A percentile compares a stretch with the other conserved stretches of the same genome.
Evolutionary conservation across 108 stramenopile species (phyloP).

Genomic region (Bacterosira constricta): DNA sequence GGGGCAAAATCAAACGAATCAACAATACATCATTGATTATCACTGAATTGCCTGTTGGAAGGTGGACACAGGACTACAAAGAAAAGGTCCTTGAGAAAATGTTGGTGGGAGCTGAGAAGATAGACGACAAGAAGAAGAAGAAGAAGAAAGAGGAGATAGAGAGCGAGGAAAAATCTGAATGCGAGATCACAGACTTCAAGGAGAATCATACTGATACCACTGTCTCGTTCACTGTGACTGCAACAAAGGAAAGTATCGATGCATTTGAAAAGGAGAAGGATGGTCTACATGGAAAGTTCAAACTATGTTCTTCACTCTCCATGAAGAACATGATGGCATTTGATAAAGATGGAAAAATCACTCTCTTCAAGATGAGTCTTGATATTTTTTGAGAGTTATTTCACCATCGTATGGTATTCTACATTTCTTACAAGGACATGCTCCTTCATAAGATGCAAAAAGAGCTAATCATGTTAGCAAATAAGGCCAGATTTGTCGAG

Average conservation of each 20-base stretch:
- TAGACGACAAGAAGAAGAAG: too few species aligned
- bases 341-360: slow-evolving; percentile 78
- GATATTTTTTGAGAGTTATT: slow-evolving; percentile 88
- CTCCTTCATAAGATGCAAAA: slow-evolving; percentile 62
- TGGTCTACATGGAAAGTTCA: slow-evolving; percentile 93
- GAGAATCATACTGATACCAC: slow-evolving; percentile 98
- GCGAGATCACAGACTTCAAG: slow-evolving; percentile 89
- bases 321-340: slow-evolving; percentile 97
- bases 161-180: too few species aligned
- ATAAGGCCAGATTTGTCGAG: slow-evolving; percentile 96
- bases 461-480: slow-evolving; percentile 84
- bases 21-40: slow-evolving; percentile 85
- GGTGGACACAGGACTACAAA: slow-evolving; percentile 98
- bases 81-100: slow-evolving; percentile 70
- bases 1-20: slow-evolving; percentile 79
- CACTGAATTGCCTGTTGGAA: slow-evolving; percentile 92
- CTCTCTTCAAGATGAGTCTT: slow-evolving; percentile 70
- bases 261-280: slow-evolving; percentile 70
- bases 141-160: too few species aligned
- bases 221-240: slow-evolving; percentile 90
- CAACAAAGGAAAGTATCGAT: slow-evolving; percentile 78
- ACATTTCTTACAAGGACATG: slow-evolving; percentile 85
- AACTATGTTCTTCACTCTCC: slow-evolving; percentile 75
- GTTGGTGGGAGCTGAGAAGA: slow-evolving; percentile 51
- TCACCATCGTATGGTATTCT: slow-evolving; percentile 80